phyloP scores from a whole-genome alignment of 345 rosid genomes.

The Eucalyptus regnans region DNA sequence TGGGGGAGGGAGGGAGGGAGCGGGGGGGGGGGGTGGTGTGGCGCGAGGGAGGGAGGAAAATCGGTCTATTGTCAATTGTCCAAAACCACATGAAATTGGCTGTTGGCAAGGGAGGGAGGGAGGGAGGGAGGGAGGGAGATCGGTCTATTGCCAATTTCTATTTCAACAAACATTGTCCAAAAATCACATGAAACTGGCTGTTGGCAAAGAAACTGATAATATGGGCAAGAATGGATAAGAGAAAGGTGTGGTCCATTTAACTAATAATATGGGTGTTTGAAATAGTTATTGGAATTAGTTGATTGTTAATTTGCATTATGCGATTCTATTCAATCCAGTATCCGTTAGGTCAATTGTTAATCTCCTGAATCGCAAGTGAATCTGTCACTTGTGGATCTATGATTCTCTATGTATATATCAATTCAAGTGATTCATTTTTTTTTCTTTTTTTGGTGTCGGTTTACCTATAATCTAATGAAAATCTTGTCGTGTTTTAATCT shows the following conservation, averaged over 20 bases:
- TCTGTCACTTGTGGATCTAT: background rate
- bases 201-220: background rate
- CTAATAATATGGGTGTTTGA: background rate
- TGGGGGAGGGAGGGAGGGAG: no score
- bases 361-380: background rate
- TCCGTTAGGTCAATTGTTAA: background rate
- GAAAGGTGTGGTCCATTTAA: background rate
- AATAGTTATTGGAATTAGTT: background rate
- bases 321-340: no score
- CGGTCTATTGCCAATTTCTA: no score
- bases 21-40: fast-evolving
- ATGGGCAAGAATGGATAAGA: background rate
- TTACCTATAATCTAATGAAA: background rate
- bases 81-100: no score
- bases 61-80: no score
- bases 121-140: no score
- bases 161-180: no score
- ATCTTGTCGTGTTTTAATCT: background rate
- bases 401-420: background rate
- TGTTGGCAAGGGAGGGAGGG: no score
- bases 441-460: no score
- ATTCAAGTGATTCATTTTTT: background rate
- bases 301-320: background rate
- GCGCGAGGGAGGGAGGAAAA: no score
- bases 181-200: background rate